Evolutionary conservation across 2,329 filamentous ascomycete genomes (phyloP), one percentile per base, ranked within the genome.

Genomic region (Penicillium sp.): DNA sequence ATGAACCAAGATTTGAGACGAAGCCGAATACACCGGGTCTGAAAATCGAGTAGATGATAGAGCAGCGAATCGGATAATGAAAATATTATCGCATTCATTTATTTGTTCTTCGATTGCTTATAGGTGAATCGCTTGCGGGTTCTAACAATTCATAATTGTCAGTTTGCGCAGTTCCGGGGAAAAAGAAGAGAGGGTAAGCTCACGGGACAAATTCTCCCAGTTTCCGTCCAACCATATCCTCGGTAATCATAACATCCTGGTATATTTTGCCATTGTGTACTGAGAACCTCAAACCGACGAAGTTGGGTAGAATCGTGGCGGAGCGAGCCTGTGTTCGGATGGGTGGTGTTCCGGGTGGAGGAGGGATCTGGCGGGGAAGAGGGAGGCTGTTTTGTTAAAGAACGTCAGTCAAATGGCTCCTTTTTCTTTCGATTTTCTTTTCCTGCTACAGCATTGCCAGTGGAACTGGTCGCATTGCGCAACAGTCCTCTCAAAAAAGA

Each of bases 141-240:
- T 59, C 86, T 89, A 64, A 21, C 8, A 23, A 51, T 54, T 28
- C 26, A 28, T 11, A 30, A 28, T 57, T 21, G 33, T 23, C 24
- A 26, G 9, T 6, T 23, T 6, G 11, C 11, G n/a, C 40, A 14
- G 33, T 3, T 18, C 24, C n/a, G 12, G 9, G 14, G 20, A 43
- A 43, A 45, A 30, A 54, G 18, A 38, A 54, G 28, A 57, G 43
- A 1, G 40, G 49, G 45, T n/a, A 45, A 50, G 84, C 90, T 68
- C 83, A 96, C 91, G 84, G 79, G 61, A 91, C 86, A 72, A 96
- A 97, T 76, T 97, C 92, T 66, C 92, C 92, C 64, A 97, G 81
- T 77, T 96, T 97, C 75, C 94, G 89, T 54, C 92, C 92, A 50
- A 97, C 92, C 92, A 97, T 97, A 68, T 96, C 90, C 72, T 96